Conservation (phyloP, 2,329 filamentous ascomycete genomes). For the Alternaria hordeiaustralica region DNA sequence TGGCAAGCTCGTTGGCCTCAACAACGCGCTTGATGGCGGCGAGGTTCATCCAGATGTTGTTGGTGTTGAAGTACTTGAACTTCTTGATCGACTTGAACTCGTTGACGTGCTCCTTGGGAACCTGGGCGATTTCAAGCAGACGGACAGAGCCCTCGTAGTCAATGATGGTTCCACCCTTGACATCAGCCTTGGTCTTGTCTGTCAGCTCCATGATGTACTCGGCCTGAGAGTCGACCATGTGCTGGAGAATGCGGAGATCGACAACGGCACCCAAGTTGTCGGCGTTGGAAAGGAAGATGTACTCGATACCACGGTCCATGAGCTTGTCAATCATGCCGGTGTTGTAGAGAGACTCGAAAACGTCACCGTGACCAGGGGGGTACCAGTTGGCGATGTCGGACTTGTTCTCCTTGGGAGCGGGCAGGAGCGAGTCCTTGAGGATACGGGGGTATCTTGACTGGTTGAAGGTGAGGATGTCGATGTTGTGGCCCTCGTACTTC, state of each 20-base stretch:
- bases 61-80: slow-evolving; percentile 99
- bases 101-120: slow-evolving; percentile 99
- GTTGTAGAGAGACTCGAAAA: slow-evolving; percentile 99
- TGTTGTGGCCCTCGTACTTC: slow-evolving; percentile 99
- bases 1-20: slow-evolving; percentile 96
- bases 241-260: slow-evolving; percentile 96
- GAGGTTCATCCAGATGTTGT: slow-evolving; percentile 99
- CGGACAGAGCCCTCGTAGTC: slow-evolving; percentile 98
- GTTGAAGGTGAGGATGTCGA: slow-evolving; percentile 99
- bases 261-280: slow-evolving; percentile 98
- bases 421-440: slow-evolving; percentile 96
- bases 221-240: slow-evolving; percentile 96
- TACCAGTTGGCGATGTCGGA: slow-evolving; percentile 97
- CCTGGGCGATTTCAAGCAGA: slow-evolving; percentile 97
- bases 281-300: slow-evolving; percentile 98
- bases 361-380: slow-evolving; percentile 97
- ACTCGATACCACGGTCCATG: slow-evolving; percentile 91
- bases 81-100: slow-evolving; percentile 99
- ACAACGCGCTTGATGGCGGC: slow-evolving; percentile 98
- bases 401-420: slow-evolving; percentile 87
- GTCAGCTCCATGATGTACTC: slow-evolving; percentile 99
- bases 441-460: slow-evolving; percentile 98
- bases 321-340: slow-evolving; percentile 97
- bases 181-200: slow-evolving; percentile 99
- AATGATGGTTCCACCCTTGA: slow-evolving; percentile 99